Base-by-base conservation (phyloP, 1,139 yeast genomes). In the Cylindricascospora bacillispora region DNA sequence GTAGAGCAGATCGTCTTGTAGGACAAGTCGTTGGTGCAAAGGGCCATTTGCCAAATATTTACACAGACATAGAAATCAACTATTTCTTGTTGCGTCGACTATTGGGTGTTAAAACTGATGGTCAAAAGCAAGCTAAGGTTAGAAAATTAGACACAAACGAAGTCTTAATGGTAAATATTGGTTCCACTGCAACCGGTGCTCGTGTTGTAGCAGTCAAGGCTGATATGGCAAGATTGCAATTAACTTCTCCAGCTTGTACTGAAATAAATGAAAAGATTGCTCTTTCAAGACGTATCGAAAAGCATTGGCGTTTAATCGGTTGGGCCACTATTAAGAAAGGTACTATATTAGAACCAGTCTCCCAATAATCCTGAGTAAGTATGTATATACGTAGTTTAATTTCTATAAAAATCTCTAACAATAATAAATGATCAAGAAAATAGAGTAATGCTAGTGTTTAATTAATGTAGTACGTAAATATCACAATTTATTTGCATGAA, bases 321-420 rank as follows among this genome's bases (percentile, higher is more conserved):
- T 92, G 99, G 99, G 99, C 98, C 46, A 83, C 95, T 34, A 89
- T 92, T 57, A 82, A 83, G 64, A 85, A 83, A 63, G 98, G 98
- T 62, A 76, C 85, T 39, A 76, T 83, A 35, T 69, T 80, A 56
- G 89, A 79, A 54, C 89, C 92, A 44, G 52, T 63, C 37, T 60
- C 59, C 42, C 60, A 52, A 48, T 31, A 30, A 24, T 26, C 29
- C 18, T 24, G n/a, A n/a, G n/a, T n/a, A n/a, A n/a, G n/a, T n/a
- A n/a, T n/a, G n/a, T n/a, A n/a, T n/a, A n/a, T n/a, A n/a, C n/a
- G n/a, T n/a, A n/a, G n/a, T n/a, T n/a, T n/a, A n/a, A n/a, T n/a
- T n/a, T n/a, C n/a, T n/a, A n/a, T n/a, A n/a, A n/a, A n/a, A n/a
- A n/a, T n/a, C n/a, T n/a, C n/a, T n/a, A n/a, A n/a, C n/a, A n/a